These are phyloP conservation scores for Ciborinia camelliae DNA, from an alignment of 2,329 filamentous ascomycete genomes.

Conservation along the genomic window DNA sequence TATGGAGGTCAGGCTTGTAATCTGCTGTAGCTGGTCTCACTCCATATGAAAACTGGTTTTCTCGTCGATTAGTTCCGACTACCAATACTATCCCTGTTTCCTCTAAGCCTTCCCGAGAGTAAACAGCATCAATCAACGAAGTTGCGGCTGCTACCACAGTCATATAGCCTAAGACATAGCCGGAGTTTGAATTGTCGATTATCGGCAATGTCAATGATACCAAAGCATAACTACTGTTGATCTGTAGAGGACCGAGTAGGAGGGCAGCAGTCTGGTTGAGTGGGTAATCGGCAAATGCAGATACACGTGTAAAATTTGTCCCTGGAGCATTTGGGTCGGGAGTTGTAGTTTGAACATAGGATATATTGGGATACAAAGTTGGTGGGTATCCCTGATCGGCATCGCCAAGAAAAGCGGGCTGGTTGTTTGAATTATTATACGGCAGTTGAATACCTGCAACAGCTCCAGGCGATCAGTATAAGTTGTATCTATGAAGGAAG, in stretches of 20 bases:
- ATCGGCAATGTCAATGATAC: slow-evolving; percentile 80
- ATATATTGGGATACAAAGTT: slow-evolving; percentile 74
- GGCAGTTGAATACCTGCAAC: slow-evolving; percentile 57
- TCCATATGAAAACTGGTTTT: slow-evolving; percentile 59
- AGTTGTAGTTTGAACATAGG: slow-evolving; percentile 45
- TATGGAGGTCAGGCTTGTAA: slow-evolving; percentile 40
- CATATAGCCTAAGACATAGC: slow-evolving; percentile 75
- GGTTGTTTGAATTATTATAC: slow-evolving; percentile 54
- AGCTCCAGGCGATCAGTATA: slow-evolving; percentile 15
- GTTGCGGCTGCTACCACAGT: slow-evolving; percentile 71
- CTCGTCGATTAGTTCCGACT: slow-evolving; percentile 61
- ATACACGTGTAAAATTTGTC: slow-evolving; percentile 12
- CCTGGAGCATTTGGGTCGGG: slow-evolving; percentile 25
- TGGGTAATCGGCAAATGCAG: slow-evolving; percentile 35
- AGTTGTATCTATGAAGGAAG: background rate
- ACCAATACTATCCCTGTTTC: slow-evolving; percentile 67
- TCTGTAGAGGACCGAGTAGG: slow-evolving; percentile 70
- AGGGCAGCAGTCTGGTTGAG: slow-evolving; percentile 53
- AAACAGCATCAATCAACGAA: slow-evolving; percentile 59
- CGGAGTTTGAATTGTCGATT: slow-evolving; percentile 58
- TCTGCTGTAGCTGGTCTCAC: slow-evolving; percentile 48
- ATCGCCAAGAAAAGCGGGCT: slow-evolving; percentile 54
- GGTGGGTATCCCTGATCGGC: slow-evolving; percentile 64
- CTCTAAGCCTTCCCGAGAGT: slow-evolving; percentile 67
- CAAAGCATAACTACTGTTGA: slow-evolving; percentile 72